phyloP scores from a whole-genome alignment of 768 basidiomycete genomes.

The Boletus subcaerulescens region DNA sequence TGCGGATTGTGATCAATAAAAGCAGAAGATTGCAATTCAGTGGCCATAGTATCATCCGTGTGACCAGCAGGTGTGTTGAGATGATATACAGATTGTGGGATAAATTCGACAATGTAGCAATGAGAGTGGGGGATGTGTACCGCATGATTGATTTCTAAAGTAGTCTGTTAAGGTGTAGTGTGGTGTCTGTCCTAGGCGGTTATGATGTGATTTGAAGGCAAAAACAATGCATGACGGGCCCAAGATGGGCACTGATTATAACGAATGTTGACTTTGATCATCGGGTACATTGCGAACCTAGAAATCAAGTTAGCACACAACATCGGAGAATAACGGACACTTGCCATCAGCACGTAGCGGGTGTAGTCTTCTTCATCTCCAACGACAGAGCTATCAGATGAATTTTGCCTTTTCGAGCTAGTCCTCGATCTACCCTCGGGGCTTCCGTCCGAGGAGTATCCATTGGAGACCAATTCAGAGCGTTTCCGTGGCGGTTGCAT shows the following conservation, averaged over 20 bases:
- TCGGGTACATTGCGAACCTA: constrained; percentile 60
- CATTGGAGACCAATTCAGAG: constrained; percentile 3
- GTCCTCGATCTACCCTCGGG: constrained; percentile 23
- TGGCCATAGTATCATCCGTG: constrained; percentile 11
- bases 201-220: background rate
- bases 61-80: constrained; percentile 11
- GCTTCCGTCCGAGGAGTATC: constrained; percentile 23
- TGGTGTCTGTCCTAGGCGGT: background rate
- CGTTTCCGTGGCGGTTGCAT: constrained; percentile 33
- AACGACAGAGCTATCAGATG: constrained; percentile 23
- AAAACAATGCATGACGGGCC: background rate
- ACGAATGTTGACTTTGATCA: constrained; percentile 34
- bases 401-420: constrained; percentile 20
- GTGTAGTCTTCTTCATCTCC: constrained; percentile 58
- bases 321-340: constrained; percentile 16
- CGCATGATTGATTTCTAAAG: constrained; percentile 20
- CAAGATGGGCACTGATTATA: constrained; percentile 8
- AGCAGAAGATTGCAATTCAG: constrained; percentile 1
- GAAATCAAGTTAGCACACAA: constrained; percentile 12
- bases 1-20: too few relatives aligned
- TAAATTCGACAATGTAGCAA: constrained; percentile 11
- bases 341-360: constrained; percentile 52
- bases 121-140: constrained; percentile 2
- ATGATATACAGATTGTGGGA: constrained; percentile 17
- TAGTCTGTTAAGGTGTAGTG: constrained; percentile 7